Evolutionary conservation across 352 stramenopile species (phyloP).

Genomic region (Pythium coloratum): DNA sequence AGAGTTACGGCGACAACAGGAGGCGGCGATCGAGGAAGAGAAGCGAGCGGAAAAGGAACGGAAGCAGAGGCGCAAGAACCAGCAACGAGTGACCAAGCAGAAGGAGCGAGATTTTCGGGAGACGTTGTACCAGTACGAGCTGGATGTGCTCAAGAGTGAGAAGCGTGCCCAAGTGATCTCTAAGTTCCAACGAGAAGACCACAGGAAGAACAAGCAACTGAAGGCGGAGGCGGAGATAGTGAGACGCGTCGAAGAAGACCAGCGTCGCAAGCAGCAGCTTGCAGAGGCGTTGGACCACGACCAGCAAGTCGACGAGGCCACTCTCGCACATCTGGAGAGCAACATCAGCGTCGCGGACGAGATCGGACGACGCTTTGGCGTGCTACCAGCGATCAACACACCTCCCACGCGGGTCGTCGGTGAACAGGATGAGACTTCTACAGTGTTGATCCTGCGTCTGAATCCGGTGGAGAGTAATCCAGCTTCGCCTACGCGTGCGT

Average conservation of each 20-base stretch:
- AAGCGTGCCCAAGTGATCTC: conserved; percentile 47
- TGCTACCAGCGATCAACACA: conserved; percentile 59
- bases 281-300: conserved; percentile 5
- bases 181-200: conserved; percentile 47
- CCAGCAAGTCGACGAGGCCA: not conserved
- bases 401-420: conserved; percentile 13
- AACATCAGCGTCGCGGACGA: conserved; percentile 39
- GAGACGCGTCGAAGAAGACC: not conserved
- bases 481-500: not conserved
- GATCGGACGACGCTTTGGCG: conserved; percentile 45
- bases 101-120: conserved; percentile 51
- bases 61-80: conserved; percentile 44
- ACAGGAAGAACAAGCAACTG: conserved; percentile 27
- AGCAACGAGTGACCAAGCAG: conserved; percentile 44
- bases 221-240: conserved; percentile 13
- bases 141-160: conserved; percentile 41
- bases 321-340: conserved; percentile 25
- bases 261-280: not conserved
- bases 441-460: conserved; percentile 47
- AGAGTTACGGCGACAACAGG: conserved; percentile 29
- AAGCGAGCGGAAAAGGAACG: conserved; percentile 42
- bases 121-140: conserved; percentile 46
- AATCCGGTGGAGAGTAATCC: conserved; percentile 20
- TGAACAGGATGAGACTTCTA: conserved; percentile 63
- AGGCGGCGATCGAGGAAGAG: conserved; percentile 25